A percentile compares a stretch with the other conserved stretches of the same genome.
phyloP scores from a whole-genome alignment of 2,329 filamentous ascomycete genomes.

The Fusarium illudens region DNA sequence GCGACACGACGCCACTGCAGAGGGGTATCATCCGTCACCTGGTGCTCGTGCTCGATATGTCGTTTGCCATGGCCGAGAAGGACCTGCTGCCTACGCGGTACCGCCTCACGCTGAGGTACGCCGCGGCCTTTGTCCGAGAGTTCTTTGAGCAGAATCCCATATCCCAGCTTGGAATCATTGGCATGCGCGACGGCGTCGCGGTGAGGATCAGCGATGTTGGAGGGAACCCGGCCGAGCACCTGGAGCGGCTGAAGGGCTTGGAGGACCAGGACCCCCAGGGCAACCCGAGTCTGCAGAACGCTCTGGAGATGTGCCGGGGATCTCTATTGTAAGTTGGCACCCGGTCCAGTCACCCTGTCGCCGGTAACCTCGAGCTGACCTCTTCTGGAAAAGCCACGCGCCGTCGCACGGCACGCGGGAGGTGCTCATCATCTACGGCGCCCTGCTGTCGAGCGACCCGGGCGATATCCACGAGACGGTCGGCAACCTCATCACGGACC shows the following conservation, averaged over 20 bases:
- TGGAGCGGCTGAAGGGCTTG: slow-evolving; percentile 76
- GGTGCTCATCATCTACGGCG: slow-evolving; percentile 90
- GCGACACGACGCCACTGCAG: slow-evolving; percentile 94
- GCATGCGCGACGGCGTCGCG: slow-evolving; percentile 92
- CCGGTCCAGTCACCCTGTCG: neutral
- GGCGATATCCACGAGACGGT: slow-evolving; percentile 96
- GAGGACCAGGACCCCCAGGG: slow-evolving; percentile 74
- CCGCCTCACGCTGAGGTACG: slow-evolving; percentile 81
- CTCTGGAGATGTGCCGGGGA: slow-evolving; percentile 92
- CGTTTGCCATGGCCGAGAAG: slow-evolving; percentile 93
- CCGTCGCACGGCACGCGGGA: slow-evolving; percentile 94
- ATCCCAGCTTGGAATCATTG: slow-evolving; percentile 90
- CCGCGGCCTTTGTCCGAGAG: slow-evolving; percentile 87
- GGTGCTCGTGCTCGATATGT: slow-evolving; percentile 90
- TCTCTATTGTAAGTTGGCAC: slow-evolving; percentile 72
- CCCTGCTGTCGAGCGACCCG: slow-evolving; percentile 88
- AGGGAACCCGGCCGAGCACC: slow-evolving; percentile 89
- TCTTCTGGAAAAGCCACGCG: slow-evolving; percentile 68
- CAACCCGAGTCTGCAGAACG: slow-evolving; percentile 88
- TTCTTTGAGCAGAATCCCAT: slow-evolving; percentile 99
- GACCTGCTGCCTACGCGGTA: slow-evolving; percentile 90
- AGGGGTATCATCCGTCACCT: slow-evolving; percentile 97
- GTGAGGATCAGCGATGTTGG: slow-evolving; percentile 87
- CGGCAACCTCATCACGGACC: slow-evolving; percentile 77
- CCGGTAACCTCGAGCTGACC: neutral